Base-by-base conservation (phyloP, 2,329 filamentous ascomycete species). In the Nemania diffusa region DNA sequence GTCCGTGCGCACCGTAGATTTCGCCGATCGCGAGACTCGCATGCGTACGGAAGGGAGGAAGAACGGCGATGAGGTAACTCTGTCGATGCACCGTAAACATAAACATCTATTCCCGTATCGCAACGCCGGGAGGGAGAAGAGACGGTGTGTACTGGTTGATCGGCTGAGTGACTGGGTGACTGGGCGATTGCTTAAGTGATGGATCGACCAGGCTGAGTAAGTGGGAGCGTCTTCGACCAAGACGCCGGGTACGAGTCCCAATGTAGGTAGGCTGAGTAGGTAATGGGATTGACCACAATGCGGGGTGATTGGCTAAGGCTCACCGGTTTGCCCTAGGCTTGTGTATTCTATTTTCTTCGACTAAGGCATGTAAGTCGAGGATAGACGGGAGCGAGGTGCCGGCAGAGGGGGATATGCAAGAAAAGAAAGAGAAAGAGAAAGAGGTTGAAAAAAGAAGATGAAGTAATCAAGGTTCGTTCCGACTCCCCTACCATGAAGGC, bases 1-100 rank as follows among this genome's bases (percentile, higher is more conserved):
- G 46, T 62, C 46, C 20, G 46, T 56, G 66, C 46, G 22, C 27
- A 22, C 8, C 15, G 42, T 20, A 53, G 50, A 42, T 44, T 9
- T 50, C 53, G 57, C 53, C 5, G 62, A 57, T 44, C 20, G 55
- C n/a, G 55, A 29, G 57, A 56, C 66, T 68, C 50, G 66, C 57
- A 66, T 66, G 37, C 52, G 64, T 13, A 26, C 32, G 29, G 26
- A 15, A 15, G 27, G 17, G 20, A 17, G 40, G 40, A 9, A 20
- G 34, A 34, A 53, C 22, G 3, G 29, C 17, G 32, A 40, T 17
- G 44, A 20, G 8, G 15, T 15, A 2, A 15, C 20, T 27, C 27
- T 52, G 32, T 26, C 29, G 15, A 59, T 51, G 9, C 29, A 32
- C 57, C 9, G 22, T 51, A 51, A 37, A 53, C 17, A 17, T 17